A percentile compares a stretch with the other conserved stretches of the same genome.
These are phyloP conservation scores for Geosmithia flava DNA, from an alignment of 2,329 filamentous ascomycete species.

Conservation along the genomic window DNA sequence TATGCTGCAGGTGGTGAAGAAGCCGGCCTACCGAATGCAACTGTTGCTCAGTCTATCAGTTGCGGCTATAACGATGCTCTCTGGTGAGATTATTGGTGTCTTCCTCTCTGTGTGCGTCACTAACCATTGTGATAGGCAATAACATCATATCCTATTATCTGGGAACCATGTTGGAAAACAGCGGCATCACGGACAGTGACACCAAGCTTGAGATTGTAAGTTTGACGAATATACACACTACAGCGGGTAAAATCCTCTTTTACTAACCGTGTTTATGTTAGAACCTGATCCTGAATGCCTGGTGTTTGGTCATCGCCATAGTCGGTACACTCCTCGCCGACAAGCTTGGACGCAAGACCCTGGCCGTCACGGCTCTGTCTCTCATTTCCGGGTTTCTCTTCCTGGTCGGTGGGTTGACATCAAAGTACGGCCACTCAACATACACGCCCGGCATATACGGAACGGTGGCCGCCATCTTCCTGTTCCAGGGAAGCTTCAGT, in stretches of 20 bases:
- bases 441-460: slow-evolving; percentile 25
- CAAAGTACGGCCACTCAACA: slow-evolving; percentile 19
- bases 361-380: slow-evolving; percentile 12
- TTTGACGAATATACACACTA: no score
- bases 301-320: slow-evolving; percentile 19
- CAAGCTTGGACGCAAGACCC: slow-evolving; percentile 16
- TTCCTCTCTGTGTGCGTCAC: slow-evolving; percentile 9
- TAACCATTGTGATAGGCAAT: slow-evolving; percentile 17
- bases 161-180: slow-evolving; percentile 14
- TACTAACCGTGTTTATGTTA: no score
- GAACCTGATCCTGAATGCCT: slow-evolving; percentile 20
- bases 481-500: slow-evolving; percentile 19
- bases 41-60: slow-evolving; percentile 12
- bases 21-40: slow-evolving; percentile 10
- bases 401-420: slow-evolving; percentile 12
- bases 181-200: slow-evolving; percentile 13
- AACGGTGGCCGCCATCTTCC: slow-evolving; percentile 19
- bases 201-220: slow-evolving; percentile 13
- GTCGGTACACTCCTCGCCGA: slow-evolving; percentile 19
- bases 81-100: slow-evolving; percentile 8
- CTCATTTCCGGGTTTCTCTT: slow-evolving; percentile 12
- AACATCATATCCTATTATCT: slow-evolving; percentile 16
- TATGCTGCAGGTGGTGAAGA: slow-evolving; percentile 13
- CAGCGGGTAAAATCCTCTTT: no score
- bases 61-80: slow-evolving; percentile 13